Base-by-base conservation (phyloP, 768 basidiomycete genomes). In the Phanerochaete carnosa region DNA sequence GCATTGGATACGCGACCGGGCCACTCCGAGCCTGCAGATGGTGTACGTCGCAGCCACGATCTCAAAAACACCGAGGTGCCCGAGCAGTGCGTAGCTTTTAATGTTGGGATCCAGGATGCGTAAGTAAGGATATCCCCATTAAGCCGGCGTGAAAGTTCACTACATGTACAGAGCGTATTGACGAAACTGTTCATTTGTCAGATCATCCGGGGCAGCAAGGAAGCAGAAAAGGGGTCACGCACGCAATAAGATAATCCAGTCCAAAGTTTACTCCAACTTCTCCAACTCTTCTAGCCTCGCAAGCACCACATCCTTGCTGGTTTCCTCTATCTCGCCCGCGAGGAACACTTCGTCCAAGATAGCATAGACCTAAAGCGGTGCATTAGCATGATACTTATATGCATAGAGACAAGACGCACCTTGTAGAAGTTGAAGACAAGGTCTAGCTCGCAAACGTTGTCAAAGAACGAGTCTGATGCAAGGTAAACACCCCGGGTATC, bases 351-450 rank as follows among this genome's bases (percentile, higher is more conserved):
- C 97, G 71, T 99, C 97, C 59, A 99, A 80, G 57, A 99, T 98
- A 2, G 97, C 95, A 69, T 99, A 98, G 7, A 98, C 96, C 93
- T 96, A 45, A 13, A 15, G 11, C 5, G 47, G 47, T 16, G 32
- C 25, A 60, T 26, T 46, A 51, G 33, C 19, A 35, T 35, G 33
- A 35, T 19, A 43, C 5, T 52, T 16, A 13, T 32, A 32, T 33
- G 30, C 11, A 26, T 19, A 55, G 13, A n/a, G 16, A 39, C 26
- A 4, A 8, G 32, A 62, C 73, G 22, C 45, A 90, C 93, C 80
- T 98, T 98, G 77, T 98, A 97, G 72, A 98, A 99, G 74, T 98
- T 98, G 80, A 98, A 99, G 2, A 99, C 97, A 0, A 99, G 83
- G 70, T 98, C 97, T 30, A 98, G 80, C 73, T 98, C 95, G 77